Conservation (phyloP, 2,329 filamentous ascomycete species). For the Trichoderma polysporum region DNA sequence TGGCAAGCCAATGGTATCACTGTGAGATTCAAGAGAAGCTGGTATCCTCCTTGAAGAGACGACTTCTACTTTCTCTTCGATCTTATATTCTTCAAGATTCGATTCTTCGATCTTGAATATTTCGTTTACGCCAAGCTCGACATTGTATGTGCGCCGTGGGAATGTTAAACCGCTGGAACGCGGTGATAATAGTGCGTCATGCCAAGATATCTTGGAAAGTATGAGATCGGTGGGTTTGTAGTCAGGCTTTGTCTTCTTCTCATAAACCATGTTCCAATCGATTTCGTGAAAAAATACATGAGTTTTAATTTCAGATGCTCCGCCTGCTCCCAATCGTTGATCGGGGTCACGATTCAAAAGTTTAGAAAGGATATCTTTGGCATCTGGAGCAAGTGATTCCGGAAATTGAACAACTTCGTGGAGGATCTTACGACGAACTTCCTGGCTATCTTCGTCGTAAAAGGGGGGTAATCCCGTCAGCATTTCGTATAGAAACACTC, state of each 20-base stretch:
- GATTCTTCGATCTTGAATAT: too few relatives aligned
- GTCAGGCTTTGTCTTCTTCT: neutral
- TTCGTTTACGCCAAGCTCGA: too few relatives aligned
- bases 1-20: too few relatives aligned
- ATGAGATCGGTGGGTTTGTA: neutral
- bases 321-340: neutral
- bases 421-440: conserved; percentile 1
- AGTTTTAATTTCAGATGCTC: neutral
- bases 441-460: conserved; percentile 57
- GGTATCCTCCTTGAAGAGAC: too few relatives aligned
- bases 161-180: too few relatives aligned
- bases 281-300: neutral
- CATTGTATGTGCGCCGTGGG: too few relatives aligned
- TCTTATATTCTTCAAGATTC: too few relatives aligned
- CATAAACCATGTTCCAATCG: neutral
- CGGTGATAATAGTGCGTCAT: too few relatives aligned
- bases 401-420: neutral
- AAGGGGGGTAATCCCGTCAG: conserved; percentile 84
- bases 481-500: conserved; percentile 89
- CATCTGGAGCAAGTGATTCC: neutral
- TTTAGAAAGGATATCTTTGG: neutral
- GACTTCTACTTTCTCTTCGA: too few relatives aligned
- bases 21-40: too few relatives aligned
- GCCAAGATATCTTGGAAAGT: too few relatives aligned
- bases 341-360: conserved; percentile 3